Conservation (phyloP, 169 alveolate species). For the Cryptosporidium andersoni region DNA sequence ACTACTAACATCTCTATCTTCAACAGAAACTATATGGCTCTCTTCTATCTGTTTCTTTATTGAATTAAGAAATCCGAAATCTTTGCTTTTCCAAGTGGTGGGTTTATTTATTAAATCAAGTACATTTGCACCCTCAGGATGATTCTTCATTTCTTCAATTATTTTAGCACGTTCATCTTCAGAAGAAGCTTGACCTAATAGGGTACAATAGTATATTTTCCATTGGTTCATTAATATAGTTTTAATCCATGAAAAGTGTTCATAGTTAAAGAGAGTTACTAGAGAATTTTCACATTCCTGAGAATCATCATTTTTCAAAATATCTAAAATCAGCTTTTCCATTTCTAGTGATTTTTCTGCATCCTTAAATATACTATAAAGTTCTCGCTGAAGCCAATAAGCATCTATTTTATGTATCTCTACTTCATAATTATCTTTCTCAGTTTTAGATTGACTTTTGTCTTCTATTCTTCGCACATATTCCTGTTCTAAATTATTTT, state of each 20-base stretch:
- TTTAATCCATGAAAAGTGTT: constrained; percentile 90
- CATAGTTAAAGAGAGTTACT: constrained; percentile 88
- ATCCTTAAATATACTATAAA: constrained; percentile 83
- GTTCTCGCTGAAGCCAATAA: constrained; percentile 95
- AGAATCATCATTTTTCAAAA: constrained; percentile 82
- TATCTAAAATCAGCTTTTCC: constrained; percentile 86
- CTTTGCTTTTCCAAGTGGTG: constrained; percentile 6
- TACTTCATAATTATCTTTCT: constrained; percentile 18
- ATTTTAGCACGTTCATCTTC: constrained; percentile 87
- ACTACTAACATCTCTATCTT: constrained; percentile 21
- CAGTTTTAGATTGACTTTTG: constrained; percentile 79
- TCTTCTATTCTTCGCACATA: constrained; percentile 52
- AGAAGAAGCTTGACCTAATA: constrained; percentile 93
- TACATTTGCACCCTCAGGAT: constrained; percentile 73
- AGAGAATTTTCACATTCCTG: constrained; percentile 94
- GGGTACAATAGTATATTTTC: constrained; percentile 90
- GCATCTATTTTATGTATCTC: constrained; percentile 88
- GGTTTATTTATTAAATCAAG: constrained; percentile 45
- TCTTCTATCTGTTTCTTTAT: constrained; percentile 41
- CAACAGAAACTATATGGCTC: not conserved
- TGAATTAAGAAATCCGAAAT: constrained; percentile 44
- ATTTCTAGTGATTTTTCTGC: constrained; percentile 85
- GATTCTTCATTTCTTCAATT: constrained; percentile 76
- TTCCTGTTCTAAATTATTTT: constrained; percentile 61
- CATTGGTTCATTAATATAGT: constrained; percentile 85